Evolutionary conservation across 192 early-diverging fungal genomes (phyloP), one percentile per base, ranked within the genome.

Genomic region (Helicostylum pulchrum): DNA sequence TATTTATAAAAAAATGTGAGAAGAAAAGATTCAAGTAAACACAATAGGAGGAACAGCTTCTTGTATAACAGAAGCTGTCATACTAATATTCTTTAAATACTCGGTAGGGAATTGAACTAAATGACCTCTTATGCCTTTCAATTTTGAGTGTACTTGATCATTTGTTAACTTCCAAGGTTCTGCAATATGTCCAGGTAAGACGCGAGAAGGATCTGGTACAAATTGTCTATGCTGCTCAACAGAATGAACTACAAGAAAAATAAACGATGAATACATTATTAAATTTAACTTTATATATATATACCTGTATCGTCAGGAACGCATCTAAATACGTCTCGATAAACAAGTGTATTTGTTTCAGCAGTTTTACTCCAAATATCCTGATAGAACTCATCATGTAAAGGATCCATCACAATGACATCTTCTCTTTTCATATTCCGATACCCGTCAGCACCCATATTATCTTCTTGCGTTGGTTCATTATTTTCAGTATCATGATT

Each of bases 281-380:
- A 39, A 30, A 30, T 26, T 44, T 4, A 39, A 39, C 36, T 12
- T 10, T 20, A 57, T 44, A 32, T 39, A 56, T 36, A 36, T 32
- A 30, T 73, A 73, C 71, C 71, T 0, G 91, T 88, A 53, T 94
- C 87, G 65, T 94, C 92, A 6, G 93, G 94, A 11, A 96, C 85
- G 71, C 90, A 92, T 2, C 80, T 79, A 66, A 94, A 96, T 12
- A 94, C 85, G 9, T 87, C 80, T 11, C 91, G 74, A 68, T 87
- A 92, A 7, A 86, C 73, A 31, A 65, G 49, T 7, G 88, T 89
- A 68, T 96, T 96, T 0, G 21, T 77, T 19, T 68, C 61, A 4
- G 92, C 90, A 2, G 82, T 88, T 6, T 59, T 64, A 43, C 66
- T 67, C 90, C 87, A 91, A 53, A 83, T 68, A 5, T 85, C 65